phyloP scores from a whole-genome alignment of 2,329 filamentous ascomycete species.

The Penicillium capsulatum region DNA sequence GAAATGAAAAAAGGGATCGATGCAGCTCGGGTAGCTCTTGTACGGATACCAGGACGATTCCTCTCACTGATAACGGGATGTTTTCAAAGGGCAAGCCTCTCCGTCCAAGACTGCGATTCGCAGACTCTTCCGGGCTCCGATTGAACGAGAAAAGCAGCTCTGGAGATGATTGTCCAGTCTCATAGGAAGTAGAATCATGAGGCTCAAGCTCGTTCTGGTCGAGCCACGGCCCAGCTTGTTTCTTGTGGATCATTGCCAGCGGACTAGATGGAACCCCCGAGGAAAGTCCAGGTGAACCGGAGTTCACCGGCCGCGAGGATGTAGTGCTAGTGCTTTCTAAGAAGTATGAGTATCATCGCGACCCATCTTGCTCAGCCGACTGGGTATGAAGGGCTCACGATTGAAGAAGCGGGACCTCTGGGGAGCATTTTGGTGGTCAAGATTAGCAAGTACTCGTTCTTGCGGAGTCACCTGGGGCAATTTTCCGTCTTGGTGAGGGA shows the following conservation, averaged over 20 bases:
- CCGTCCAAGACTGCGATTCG: not conserved
- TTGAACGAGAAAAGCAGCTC: not conserved
- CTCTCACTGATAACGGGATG: constrained; percentile 46
- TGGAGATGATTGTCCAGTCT: constrained; percentile 1
- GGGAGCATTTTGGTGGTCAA: constrained; percentile 1
- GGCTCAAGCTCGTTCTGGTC: constrained; percentile 4
- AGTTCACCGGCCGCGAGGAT: constrained; percentile 20
- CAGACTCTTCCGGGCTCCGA: not conserved
- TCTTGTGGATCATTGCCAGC: constrained; percentile 22
- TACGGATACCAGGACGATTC: constrained; percentile 57
- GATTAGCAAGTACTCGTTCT: not conserved
- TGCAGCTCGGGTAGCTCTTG: constrained; percentile 65
- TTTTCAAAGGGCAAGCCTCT: constrained; percentile 21
- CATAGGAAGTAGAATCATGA: not conserved
- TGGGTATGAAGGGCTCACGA: constrained; percentile 29
- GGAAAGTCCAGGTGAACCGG: constrained; percentile 27
- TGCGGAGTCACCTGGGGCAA: not conserved
- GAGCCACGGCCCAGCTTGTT: constrained; percentile 1
- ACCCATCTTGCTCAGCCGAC: too few relatives aligned
- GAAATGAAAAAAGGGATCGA: constrained; percentile 65
- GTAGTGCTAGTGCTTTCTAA: constrained; percentile 19
- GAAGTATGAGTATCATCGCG: constrained; percentile 3
- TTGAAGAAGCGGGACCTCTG: constrained; percentile 30
- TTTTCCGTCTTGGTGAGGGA: not conserved
- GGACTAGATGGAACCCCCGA: constrained; percentile 31